Evolutionary conservation across 495 filamentous ascomycete species (phyloP), one percentile per base, ranked within the genome.

Genomic region (Tuber umbilicatum): DNA sequence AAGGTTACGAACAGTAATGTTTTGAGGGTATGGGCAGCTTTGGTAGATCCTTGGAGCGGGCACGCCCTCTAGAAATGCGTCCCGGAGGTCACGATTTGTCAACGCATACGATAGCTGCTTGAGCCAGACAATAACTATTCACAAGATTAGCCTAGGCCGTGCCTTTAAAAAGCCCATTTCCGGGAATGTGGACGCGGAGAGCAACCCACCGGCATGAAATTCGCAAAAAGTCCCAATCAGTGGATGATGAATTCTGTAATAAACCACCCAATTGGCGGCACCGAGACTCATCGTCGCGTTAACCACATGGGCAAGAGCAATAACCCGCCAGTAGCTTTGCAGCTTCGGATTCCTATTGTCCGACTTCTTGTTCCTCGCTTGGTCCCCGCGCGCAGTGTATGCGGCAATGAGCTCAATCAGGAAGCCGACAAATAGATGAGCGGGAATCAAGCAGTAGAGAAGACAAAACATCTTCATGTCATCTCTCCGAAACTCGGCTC

Each of bases 81-180:
- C 91, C 14, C 95, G 91, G 47, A 99, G 89, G 82, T 99, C 95
- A 72, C 95, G 91, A 84, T 98, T 98, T 19, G 95, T 97, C 81
- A 98, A 91, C 35, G 95, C 95, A 80, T 98, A 99, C 0, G 94
- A 97, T 79, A 93, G 91, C 50, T 91, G 93, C 85, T 99, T 99
- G 75, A 99, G 87, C 90, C 93, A 97, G 64, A 97, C 93, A 45
- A 99, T 94, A 81, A 97, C 90, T 82, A 41, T 64, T 35, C 27
- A 64, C 55, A 1, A 35, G 17, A 64, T 64, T 5, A 64, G 55
- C 10, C 31, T 16, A 27, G 55, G 10, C 27, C 35, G 10, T 23
- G 38, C 5, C 55, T 70, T 74, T 50, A 60, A 42, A 17, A 14
- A 10, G 27, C 12, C n/a, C 10, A 73, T 27, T 75, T 23, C 41